phyloP scores from a whole-genome alignment of 164 flowering plant species.

The Nymphaea thermarum region DNA sequence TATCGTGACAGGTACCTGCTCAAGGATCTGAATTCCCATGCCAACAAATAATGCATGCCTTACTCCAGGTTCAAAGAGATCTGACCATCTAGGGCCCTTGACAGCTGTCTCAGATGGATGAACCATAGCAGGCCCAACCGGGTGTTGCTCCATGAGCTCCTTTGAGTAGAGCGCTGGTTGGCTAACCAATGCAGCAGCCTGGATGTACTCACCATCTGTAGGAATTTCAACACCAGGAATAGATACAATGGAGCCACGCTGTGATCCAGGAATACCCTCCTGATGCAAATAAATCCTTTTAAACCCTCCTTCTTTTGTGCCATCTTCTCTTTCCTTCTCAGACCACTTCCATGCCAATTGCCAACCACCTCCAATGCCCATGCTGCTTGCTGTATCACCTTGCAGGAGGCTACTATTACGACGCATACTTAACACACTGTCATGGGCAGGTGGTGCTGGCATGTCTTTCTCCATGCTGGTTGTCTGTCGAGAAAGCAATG shows the following conservation, averaged over 20 bases:
- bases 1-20: conserved; percentile 29
- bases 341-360: conserved; percentile 48
- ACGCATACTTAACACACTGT: conserved; percentile 32
- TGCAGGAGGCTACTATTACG: conserved; percentile 25
- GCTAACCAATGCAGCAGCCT: conserved; percentile 53
- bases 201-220: conserved; percentile 25
- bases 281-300: conserved; percentile 47
- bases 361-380: conserved; percentile 64
- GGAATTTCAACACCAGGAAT: conserved; percentile 25
- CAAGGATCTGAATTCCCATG: conserved; percentile 46
- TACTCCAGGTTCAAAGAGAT: conserved; percentile 47
- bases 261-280: conserved; percentile 32
- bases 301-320: conserved; percentile 35
- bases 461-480: conserved; percentile 36
- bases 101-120: conserved; percentile 34
- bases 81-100: conserved; percentile 29
- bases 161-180: conserved; percentile 40
- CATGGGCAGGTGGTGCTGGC: conserved; percentile 27
- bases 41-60: conserved; percentile 48
- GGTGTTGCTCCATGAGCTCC: conserved; percentile 30
- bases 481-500: conserved; percentile 39
- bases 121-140: conserved; percentile 46
- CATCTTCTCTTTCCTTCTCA: conserved; percentile 37
- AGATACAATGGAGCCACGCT: conserved; percentile 41
- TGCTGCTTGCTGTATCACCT: conserved; percentile 27